Base-by-base conservation (phyloP, 768 basidiomycete species). In the Xanthoconium purpureum region DNA sequence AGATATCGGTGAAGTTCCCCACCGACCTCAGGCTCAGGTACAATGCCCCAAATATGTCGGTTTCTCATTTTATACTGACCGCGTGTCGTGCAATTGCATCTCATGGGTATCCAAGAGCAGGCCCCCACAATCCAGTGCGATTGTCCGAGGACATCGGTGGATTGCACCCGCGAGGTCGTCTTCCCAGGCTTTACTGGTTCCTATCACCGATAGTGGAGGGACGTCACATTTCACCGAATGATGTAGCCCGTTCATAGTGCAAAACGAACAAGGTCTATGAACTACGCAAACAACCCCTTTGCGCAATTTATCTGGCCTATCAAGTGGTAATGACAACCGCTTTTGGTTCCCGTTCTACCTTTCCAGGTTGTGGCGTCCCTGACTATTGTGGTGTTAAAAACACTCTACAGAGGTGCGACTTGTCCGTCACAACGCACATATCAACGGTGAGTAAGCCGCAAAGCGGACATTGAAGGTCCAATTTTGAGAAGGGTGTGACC, bases 391-490 rank as follows among this genome's bases (percentile, higher is more conserved):
- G 30, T 38, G 30, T 55, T 13, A 39, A 51, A 38, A 42, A 42
- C 39, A 50, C 33, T 47, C 38, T 18, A 49, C 29, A 39, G 32
- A 33, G 20, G 53, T 52, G 52, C 46, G 53, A 47, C 40, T 50
- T 39, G 47, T 58, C 37, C 46, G 38, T 55, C 58, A 50, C 58
- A 29, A 52, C 18, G 50, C 50, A 5, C 42, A 46, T 46, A 52
- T 59, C 58, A 32, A 54, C 24, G n/a, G 32, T 30, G 52, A 43
- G 65, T 54, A 30, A 60, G 57, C 59, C 52, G 52, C 56, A 66
- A 69, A 64, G 59, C 53, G 57, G 66, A 57, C 17, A 69, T 66
- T 56, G 59, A 52, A 52, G 46, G 28, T 35, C 24, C 28, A 37
- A 14, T 45, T 50, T 30, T 33, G 52, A 51, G 51, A 45, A 17